phyloP scores from a whole-genome alignment of 2,329 filamentous ascomycete species.

The Fusarium citri region DNA sequence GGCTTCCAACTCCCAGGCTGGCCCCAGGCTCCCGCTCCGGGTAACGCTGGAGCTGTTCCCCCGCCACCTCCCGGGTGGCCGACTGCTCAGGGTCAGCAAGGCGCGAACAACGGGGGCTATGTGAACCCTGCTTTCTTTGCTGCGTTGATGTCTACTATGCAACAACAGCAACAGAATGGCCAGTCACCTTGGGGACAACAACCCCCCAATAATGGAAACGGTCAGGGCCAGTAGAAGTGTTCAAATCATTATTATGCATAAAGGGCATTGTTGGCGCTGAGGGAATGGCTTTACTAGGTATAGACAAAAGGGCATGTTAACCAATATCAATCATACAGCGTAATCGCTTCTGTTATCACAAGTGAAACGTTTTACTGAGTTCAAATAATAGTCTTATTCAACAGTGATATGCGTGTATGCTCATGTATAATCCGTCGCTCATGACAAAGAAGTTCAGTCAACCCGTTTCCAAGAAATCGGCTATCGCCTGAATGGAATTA shows the following conservation, averaged over 20 bases:
- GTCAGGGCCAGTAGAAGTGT: conserved; percentile 42
- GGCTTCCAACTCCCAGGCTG: conserved; percentile 59
- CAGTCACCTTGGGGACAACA: conserved; percentile 48
- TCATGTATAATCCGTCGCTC: conserved; percentile 35
- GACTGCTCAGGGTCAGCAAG: conserved; percentile 47
- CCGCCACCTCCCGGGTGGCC: conserved; percentile 56
- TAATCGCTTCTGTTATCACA: background rate
- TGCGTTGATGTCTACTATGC: conserved; percentile 60
- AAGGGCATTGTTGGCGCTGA: conserved; percentile 33
- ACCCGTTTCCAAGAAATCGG: background rate
- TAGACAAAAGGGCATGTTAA: conserved; percentile 36
- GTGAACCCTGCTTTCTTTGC: conserved; percentile 70
- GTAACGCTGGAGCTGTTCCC: conserved; percentile 52
- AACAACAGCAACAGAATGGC: conserved; percentile 48
- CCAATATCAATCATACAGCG: conserved; percentile 16
- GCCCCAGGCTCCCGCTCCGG: conserved; percentile 50
- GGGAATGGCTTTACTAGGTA: conserved; percentile 18
- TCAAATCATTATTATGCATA: background rate
- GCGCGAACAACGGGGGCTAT: conserved; percentile 56
- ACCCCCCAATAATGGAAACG: conserved; percentile 45
- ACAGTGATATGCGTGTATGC: conserved; percentile 7
- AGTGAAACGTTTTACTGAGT: background rate
- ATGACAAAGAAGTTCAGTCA: conserved; percentile 1
- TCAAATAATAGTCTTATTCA: conserved; percentile 3
- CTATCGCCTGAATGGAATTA: conserved; percentile 1